Percentiles rank a stretch among this genome's conserved stretches.
Evolutionary conservation across 257 asterid genomes (phyloP).

Genomic region (Solanum tarapatanum): DNA sequence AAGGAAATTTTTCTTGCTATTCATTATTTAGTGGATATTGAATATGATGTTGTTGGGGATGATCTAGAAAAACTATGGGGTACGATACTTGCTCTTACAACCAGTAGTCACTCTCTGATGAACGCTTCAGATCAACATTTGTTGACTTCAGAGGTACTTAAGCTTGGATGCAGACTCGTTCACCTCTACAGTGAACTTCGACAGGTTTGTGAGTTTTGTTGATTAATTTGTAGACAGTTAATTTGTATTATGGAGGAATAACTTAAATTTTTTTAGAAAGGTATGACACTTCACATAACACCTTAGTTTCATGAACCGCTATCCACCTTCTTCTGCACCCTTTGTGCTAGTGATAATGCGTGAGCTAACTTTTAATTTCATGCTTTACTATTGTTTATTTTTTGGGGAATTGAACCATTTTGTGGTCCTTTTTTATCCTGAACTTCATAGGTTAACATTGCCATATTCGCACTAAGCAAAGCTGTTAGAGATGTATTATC

Average conservation of each 20-base stretch:
- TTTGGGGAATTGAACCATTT: not conserved
- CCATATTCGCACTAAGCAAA: conserved; percentile 63
- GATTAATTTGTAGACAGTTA: not conserved
- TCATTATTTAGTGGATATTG: conserved; percentile 56
- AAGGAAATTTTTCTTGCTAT: conserved; percentile 51
- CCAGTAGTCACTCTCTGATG: conserved; percentile 31
- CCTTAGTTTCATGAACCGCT: not conserved
- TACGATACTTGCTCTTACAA: conserved; percentile 40
- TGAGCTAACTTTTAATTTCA: not conserved
- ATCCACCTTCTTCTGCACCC: not conserved
- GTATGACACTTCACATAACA: not conserved
- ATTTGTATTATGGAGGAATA: not conserved
- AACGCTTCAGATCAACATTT: conserved; percentile 30
- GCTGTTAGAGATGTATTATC: conserved; percentile 48
- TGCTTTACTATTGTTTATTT: not conserved
- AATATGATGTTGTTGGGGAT: conserved; percentile 70
- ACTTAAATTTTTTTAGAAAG: not conserved
- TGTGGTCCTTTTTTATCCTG: conserved; percentile 19
- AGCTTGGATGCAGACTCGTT: conserved; percentile 59
- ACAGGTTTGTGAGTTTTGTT: conserved; percentile 49
- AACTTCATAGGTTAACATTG: conserved; percentile 56
- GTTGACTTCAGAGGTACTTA: conserved; percentile 36
- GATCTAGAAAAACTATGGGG: conserved; percentile 74
- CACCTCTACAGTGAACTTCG: conserved; percentile 90
- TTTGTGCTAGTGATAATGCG: not conserved